A percentile compares a stretch with the other conserved stretches of the same genome.
These are phyloP conservation scores for Dicorynia guianensis DNA, from an alignment of 306 rosid species.

Conservation along the genomic window DNA sequence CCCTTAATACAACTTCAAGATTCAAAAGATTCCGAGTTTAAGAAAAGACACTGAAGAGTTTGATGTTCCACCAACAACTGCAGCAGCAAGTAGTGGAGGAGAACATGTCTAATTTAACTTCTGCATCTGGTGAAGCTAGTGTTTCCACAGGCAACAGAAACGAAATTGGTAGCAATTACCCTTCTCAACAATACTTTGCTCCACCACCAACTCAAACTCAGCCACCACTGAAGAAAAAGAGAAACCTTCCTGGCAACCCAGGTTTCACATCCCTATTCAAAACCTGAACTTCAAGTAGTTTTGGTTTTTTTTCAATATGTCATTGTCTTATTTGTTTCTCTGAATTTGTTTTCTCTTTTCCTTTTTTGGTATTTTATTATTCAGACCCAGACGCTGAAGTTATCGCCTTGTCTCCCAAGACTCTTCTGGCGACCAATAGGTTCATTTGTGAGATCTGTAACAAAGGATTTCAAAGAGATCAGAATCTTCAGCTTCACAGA, in stretches of 20 bases:
- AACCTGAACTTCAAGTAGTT: background rate
- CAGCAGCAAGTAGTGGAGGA: conserved; percentile 68
- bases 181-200: conserved; percentile 55
- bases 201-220: conserved; percentile 58
- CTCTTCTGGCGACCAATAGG: conserved; percentile 81
- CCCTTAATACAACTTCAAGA: conserved; percentile 42
- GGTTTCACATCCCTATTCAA: conserved; percentile 49
- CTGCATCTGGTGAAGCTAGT: conserved; percentile 94
- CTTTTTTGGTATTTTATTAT: conserved; percentile 3
- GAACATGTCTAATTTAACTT: conserved; percentile 89
- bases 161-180: conserved; percentile 58
- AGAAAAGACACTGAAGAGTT: conserved; percentile 59
- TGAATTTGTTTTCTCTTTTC: background rate
- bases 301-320: background rate
- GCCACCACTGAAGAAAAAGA: conserved; percentile 66
- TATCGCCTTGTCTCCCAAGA: conserved; percentile 83
- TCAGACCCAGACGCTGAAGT: conserved; percentile 99
- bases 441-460: conserved; percentile 93
- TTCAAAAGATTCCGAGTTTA: conserved; percentile 35
- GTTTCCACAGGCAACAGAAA: conserved; percentile 81
- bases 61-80: conserved; percentile 48
- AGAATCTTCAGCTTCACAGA: conserved; percentile 94
- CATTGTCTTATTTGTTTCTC: conserved; percentile 17
- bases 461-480: conserved; percentile 96
- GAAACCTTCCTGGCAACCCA: conserved; percentile 99